phyloP scores from a whole-genome alignment of 2,329 filamentous ascomycete species.

The Xylariaceae sp. region DNA sequence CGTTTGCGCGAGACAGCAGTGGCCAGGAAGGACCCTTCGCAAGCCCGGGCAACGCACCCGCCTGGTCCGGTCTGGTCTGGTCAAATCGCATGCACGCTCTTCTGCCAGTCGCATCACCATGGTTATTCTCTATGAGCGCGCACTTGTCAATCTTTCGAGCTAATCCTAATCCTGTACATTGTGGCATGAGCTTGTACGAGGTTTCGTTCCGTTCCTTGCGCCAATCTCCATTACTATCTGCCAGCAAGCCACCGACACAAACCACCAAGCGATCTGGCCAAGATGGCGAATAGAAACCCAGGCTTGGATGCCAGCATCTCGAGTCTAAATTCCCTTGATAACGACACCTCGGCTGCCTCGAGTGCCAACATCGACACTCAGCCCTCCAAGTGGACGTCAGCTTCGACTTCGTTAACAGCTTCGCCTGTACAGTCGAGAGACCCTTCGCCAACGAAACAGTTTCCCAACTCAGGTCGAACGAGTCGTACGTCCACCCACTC shows the following conservation, averaged over 20 bases:
- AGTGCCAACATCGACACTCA: constrained; percentile 28
- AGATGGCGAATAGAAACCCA: constrained; percentile 18
- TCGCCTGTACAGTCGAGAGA: constrained; percentile 28
- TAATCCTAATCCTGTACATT: constrained; percentile 20
- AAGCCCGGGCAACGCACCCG: constrained; percentile 4
- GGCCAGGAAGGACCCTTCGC: too few relatives aligned
- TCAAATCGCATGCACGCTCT: constrained; percentile 19
- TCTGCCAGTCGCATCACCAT: constrained; percentile 23
- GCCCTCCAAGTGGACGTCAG: constrained; percentile 28
- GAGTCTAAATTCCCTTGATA: constrained; percentile 28
- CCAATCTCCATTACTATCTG: constrained; percentile 9
- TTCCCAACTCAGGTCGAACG: constrained; percentile 15
- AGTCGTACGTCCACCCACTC: constrained; percentile 27
- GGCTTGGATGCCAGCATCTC: constrained; percentile 29
- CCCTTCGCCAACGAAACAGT: constrained; percentile 22
- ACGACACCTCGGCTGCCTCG: constrained; percentile 27
- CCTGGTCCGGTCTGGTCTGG: constrained; percentile 8
- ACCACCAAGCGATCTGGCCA: not conserved
- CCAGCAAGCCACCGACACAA: constrained; percentile 11
- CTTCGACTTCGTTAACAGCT: constrained; percentile 26
- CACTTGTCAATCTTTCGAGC: constrained; percentile 19
- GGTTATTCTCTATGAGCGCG: constrained; percentile 21
- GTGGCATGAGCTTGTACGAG: constrained; percentile 19
- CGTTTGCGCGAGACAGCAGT: too few relatives aligned
- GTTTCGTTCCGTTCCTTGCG: constrained; percentile 25